These are phyloP conservation scores for Parietaria judaica DNA, from an alignment of 306 rosid genomes.

Conservation along the genomic window DNA sequence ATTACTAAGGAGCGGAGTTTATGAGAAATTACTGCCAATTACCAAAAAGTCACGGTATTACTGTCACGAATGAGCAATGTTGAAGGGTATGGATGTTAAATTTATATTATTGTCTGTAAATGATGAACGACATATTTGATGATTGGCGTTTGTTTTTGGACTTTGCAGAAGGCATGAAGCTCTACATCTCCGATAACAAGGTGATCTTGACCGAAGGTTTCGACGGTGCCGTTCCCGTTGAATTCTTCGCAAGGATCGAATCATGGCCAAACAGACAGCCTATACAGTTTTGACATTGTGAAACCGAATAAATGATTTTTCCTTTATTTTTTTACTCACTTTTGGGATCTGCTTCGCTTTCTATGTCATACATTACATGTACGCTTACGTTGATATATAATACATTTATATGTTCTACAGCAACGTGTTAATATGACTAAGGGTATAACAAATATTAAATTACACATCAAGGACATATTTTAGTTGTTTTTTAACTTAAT, in stretches of 20 bases:
- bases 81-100: too few species aligned
- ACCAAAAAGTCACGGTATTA: too few species aligned
- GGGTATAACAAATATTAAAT: too few species aligned
- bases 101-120: neutral
- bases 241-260: slow-evolving; percentile 70
- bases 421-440: too few species aligned
- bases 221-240: slow-evolving; percentile 61
- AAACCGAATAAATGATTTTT: neutral
- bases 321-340: neutral
- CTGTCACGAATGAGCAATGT: too few species aligned
- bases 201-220: slow-evolving; percentile 84
- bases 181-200: slow-evolving; percentile 81
- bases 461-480: too few species aligned
- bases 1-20: too few species aligned
- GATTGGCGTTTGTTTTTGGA: neutral
- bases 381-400: too few species aligned
- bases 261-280: slow-evolving; percentile 66
- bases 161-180: slow-evolving; percentile 77
- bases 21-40: too few species aligned
- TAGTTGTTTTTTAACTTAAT: too few species aligned
- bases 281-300: slow-evolving; percentile 32
- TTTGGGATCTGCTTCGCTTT: neutral
- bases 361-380: too few species aligned
- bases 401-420: too few species aligned
- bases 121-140: neutral